Conservation (phyloP, 805 yeast species). For the Barnettozyma salicaria region DNA sequence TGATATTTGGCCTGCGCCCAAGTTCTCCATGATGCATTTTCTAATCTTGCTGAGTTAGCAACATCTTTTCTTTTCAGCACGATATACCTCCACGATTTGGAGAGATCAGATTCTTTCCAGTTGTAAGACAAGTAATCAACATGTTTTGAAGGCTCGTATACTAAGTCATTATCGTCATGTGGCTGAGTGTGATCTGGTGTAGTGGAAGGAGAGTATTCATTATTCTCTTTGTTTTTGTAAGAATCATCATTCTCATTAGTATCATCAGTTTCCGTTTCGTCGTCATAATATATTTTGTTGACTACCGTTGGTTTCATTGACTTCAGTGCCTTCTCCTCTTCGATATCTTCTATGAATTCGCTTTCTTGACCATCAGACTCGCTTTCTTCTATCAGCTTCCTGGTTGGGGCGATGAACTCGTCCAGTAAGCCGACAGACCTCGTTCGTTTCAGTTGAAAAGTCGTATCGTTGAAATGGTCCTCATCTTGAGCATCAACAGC, state of each 20-base stretch:
- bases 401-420: conserved; percentile 51
- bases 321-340: conserved; percentile 11
- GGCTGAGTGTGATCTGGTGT: conserved; percentile 21
- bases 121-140: conserved; percentile 93
- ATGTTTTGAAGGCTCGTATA: conserved; percentile 77
- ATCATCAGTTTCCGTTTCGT: conserved; percentile 16
- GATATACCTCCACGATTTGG: conserved; percentile 93
- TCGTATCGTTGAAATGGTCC: conserved; percentile 59
- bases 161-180: conserved; percentile 82
- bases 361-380: conserved; percentile 16
- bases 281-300: conserved; percentile 13
- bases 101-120: conserved; percentile 93
- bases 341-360: conserved; percentile 22
- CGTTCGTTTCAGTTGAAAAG: conserved; percentile 74
- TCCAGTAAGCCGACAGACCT: conserved; percentile 77
- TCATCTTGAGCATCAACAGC: conserved; percentile 67
- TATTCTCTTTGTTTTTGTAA: conserved; percentile 1
- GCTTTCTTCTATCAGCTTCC: conserved; percentile 30
- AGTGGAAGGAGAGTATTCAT: conserved; percentile 29
- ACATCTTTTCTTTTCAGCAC: conserved; percentile 76
- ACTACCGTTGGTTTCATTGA: conserved; percentile 10
- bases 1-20: conserved; percentile 91
- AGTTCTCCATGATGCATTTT: conserved; percentile 95
- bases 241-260: conserved; percentile 41
- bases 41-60: conserved; percentile 75